Evolutionary conservation across 2,329 filamentous ascomycete genomes (phyloP).

Genomic region (Mariannaea elegans): DNA sequence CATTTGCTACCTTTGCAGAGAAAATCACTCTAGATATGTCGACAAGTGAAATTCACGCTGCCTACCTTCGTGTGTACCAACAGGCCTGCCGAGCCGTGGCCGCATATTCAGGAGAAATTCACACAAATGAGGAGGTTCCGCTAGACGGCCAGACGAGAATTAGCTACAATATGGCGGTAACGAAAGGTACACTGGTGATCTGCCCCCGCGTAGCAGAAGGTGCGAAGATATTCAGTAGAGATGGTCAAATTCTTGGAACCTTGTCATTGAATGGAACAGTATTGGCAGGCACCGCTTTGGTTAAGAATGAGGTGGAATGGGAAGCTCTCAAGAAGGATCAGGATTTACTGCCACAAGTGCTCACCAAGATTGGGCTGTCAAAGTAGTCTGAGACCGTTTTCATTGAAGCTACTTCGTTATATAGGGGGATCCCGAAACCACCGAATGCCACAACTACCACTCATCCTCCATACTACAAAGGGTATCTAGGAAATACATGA

Average conservation of each 20-base stretch:
- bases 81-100: slow-evolving; percentile 52
- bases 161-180: slow-evolving; percentile 72
- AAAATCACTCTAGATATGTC: slow-evolving; percentile 46
- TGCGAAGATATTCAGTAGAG: slow-evolving; percentile 37
- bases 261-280: slow-evolving; percentile 69
- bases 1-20: slow-evolving; percentile 57
- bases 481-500: not conserved
- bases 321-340: slow-evolving; percentile 56
- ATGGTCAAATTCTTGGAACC: slow-evolving; percentile 50
- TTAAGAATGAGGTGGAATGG: slow-evolving; percentile 68
- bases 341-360: slow-evolving; percentile 28
- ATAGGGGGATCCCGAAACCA: not conserved
- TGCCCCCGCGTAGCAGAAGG: slow-evolving; percentile 66
- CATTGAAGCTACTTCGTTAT: not conserved
- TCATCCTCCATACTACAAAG: not conserved
- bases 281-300: slow-evolving; percentile 70
- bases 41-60: slow-evolving; percentile 47
- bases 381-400: slow-evolving; percentile 1
- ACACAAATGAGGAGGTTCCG: slow-evolving; percentile 34
- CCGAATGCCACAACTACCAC: not conserved
- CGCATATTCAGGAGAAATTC: slow-evolving; percentile 11
- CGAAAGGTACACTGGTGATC: slow-evolving; percentile 60
- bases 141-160: slow-evolving; percentile 57
- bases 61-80: slow-evolving; percentile 60
- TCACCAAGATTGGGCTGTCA: slow-evolving; percentile 45